phyloP scores from a whole-genome alignment of 1,284 basidiomycete genomes.

The Sanguinoderma infundibulare region DNA sequence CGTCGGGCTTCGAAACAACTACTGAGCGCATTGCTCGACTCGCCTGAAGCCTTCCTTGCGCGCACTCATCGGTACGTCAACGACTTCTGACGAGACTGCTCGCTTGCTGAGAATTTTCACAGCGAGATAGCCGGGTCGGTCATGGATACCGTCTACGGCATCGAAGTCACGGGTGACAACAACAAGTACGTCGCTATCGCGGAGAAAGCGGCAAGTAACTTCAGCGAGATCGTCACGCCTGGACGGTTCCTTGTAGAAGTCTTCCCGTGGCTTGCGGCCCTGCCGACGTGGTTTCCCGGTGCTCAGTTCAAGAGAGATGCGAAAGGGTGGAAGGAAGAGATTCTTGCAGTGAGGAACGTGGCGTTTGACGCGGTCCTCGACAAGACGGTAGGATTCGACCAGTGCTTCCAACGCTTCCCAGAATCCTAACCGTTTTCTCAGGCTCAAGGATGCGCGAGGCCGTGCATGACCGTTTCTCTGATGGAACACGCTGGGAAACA shows the following conservation, averaged over 20 bases:
- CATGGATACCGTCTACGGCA: constrained; percentile 36
- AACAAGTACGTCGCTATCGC: constrained; percentile 22
- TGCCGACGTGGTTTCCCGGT: constrained; percentile 26
- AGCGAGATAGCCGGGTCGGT: constrained; percentile 34
- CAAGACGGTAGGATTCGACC: constrained; percentile 6
- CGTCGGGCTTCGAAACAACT: background rate
- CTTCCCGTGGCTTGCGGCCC: constrained; percentile 17
- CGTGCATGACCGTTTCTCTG: background rate
- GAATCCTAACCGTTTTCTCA: background rate
- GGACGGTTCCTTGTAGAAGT: constrained; percentile 25
- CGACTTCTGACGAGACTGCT: background rate
- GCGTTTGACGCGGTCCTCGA: constrained; percentile 12
- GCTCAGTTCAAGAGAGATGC: constrained; percentile 14
- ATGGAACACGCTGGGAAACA: background rate
- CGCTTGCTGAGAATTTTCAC: background rate
- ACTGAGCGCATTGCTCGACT: constrained; percentile 5
- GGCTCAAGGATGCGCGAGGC: background rate
- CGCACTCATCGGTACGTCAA: constrained; percentile 10
- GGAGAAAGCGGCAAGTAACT: constrained; percentile 5
- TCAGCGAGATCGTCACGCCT: constrained; percentile 10
- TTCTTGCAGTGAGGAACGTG: constrained; percentile 6
- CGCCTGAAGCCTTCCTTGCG: constrained; percentile 9
- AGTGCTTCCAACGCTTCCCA: background rate
- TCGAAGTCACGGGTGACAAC: constrained; percentile 28
- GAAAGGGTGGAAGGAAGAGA: constrained; percentile 8